Base-by-base conservation (phyloP, 805 yeast species). In the Pichia cephalocereana region DNA sequence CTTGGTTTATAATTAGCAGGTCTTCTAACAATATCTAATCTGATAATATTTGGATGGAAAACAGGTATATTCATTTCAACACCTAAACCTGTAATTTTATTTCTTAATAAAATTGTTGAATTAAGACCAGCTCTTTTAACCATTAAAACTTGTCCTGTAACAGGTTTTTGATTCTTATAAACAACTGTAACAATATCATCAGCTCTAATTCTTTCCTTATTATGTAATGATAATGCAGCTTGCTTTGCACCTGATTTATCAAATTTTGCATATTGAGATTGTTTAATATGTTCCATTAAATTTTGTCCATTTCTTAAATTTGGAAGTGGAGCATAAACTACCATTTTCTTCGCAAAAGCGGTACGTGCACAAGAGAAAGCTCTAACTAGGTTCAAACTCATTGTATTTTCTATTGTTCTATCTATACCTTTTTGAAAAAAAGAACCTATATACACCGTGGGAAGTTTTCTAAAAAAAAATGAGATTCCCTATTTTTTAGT, bases 101-200 rank as follows among this genome's bases (percentile, higher is more conserved):
- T 87, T 72, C 99, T 82, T 54, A 91, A 65, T 48, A 87, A 69
- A n/a, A 91, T 67, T 51, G 85, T 83, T 17, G 95, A 77, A 41
- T 86, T 88, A 41, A 85, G 68, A 38, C 80, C 82, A 52, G 79
- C 74, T 61, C 90, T 77, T 60, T 83, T 84, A 48, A 89, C 74
- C 46, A 86, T 89, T 47, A 91, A 68, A 2, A 89, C 78, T 63
- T 83, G 83, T 6, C 98, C 99, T 23, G 80, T 72, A 53, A 87
- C 82, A 27, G 77, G 77, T 47, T 83, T 78, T 62, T 83, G 79
- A 48, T 77, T 72, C 57, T 73, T 73, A 62, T 85, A 88, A 32
- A 80, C 77, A 5, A 90, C 83, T 53, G 85, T 78, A 38, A 90
- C 79, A 30, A 87, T 72, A 62, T 90, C 97, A 14, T 96, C 97